Evolutionary conservation across 208 protist genomes (phyloP).

Genomic region (Trichomonas tenax): DNA sequence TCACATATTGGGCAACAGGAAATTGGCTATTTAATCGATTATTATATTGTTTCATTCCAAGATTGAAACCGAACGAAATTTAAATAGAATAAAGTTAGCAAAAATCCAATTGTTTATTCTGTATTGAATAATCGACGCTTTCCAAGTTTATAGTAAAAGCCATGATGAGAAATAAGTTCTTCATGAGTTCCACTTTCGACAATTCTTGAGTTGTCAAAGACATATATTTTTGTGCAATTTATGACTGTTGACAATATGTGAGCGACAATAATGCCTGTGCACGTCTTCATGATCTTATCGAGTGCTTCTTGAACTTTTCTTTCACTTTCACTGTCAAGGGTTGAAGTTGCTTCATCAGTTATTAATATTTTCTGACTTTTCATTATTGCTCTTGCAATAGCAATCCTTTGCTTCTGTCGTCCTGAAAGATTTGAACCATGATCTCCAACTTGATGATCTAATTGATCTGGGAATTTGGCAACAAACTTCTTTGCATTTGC

Average conservation of each 20-base stretch:
- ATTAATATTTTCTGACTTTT: neutral
- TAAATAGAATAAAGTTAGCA: no score
- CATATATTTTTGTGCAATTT: neutral
- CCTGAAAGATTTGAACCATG: neutral
- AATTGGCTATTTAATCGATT: no score
- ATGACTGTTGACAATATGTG: neutral
- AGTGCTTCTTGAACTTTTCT: neutral
- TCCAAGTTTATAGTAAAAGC: neutral
- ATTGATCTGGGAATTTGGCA: neutral
- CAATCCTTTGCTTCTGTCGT: neutral
- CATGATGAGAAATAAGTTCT: neutral
- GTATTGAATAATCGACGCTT: neutral
- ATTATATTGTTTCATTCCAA: no score
- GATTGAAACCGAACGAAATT: no score
- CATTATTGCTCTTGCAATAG: neutral
- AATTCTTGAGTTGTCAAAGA: neutral
- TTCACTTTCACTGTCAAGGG: neutral
- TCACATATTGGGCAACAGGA: no score
- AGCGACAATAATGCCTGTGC: neutral
- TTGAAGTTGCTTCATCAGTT: neutral
- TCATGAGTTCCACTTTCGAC: neutral
- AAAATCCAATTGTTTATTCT: no score
- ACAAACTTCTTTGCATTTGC: neutral
- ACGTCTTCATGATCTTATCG: neutral
- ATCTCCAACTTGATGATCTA: neutral